Percentiles rank a stretch among this genome's conserved stretches.
These are phyloP conservation scores for Lycium barbarum DNA, from an alignment of 257 asterid species.

Conservation along the genomic window DNA sequence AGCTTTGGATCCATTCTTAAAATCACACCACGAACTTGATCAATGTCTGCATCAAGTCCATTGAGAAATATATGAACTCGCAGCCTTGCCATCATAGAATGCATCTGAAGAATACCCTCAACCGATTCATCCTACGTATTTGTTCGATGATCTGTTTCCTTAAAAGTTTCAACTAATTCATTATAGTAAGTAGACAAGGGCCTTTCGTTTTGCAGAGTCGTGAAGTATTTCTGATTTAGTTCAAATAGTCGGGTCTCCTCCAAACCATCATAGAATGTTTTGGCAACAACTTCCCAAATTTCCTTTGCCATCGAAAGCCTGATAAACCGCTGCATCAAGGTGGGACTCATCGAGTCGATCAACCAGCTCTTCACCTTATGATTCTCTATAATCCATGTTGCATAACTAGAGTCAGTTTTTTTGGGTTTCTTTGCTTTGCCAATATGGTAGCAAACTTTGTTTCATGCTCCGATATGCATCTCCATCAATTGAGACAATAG, in stretches of 20 bases:
- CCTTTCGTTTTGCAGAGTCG: neutral
- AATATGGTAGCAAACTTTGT: neutral
- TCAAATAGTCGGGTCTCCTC: slow-evolving; percentile 23
- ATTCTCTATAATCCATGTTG: slow-evolving; percentile 9
- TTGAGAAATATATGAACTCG: neutral
- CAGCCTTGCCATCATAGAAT: neutral
- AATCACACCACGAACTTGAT: slow-evolving; percentile 2
- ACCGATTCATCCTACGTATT: neutral
- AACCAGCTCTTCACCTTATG: neutral
- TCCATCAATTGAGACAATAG: slow-evolving; percentile 31
- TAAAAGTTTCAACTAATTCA: neutral
- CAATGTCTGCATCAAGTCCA: neutral
- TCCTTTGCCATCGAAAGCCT: neutral
- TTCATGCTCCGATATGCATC: slow-evolving; percentile 23
- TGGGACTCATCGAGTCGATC: slow-evolving; percentile 18
- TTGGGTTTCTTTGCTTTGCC: slow-evolving; percentile 2
- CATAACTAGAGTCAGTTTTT: neutral
- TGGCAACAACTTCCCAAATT: slow-evolving; percentile 29
- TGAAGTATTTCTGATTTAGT: neutral
- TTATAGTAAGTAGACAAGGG: neutral
- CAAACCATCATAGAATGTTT: slow-evolving; percentile 14
- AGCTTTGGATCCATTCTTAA: neutral
- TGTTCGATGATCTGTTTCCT: neutral
- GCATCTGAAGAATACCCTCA: neutral
- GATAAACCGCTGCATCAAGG: neutral